Evolutionary conservation across 2,329 filamentous ascomycete species (phyloP).

Genomic region (Ophiostoma tasmaniense): DNA sequence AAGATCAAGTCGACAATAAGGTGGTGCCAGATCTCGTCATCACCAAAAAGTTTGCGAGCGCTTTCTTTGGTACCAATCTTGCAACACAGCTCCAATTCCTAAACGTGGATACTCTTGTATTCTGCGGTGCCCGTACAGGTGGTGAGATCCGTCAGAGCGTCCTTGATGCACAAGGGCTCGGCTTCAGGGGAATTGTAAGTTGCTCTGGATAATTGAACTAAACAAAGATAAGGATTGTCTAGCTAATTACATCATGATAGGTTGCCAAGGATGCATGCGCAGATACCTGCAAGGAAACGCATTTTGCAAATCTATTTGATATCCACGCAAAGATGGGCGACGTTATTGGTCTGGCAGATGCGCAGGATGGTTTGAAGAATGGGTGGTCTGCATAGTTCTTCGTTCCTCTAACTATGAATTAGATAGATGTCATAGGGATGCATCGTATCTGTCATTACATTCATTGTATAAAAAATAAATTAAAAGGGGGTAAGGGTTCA

Average conservation of each 20-base stretch:
- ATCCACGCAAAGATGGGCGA: slow-evolving; percentile 14
- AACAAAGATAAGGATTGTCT: background rate
- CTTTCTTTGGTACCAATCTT: slow-evolving; percentile 39
- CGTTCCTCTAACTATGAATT: background rate
- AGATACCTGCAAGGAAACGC: slow-evolving; percentile 15
- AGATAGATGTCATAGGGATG: too few species aligned
- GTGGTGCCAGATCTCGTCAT: slow-evolving; percentile 29
- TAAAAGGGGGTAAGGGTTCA: too few species aligned
- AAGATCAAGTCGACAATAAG: slow-evolving; percentile 21
- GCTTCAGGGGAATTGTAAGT: slow-evolving; percentile 37
- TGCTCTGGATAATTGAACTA: background rate
- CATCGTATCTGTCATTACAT: too few species aligned
- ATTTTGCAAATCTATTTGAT: slow-evolving; percentile 14
- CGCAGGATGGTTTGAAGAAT: background rate
- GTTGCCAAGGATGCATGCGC: slow-evolving; percentile 9
- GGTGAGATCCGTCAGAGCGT: slow-evolving; percentile 38
- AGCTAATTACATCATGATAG: background rate
- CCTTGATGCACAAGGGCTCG: slow-evolving; percentile 37
- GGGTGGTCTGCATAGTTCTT: background rate
- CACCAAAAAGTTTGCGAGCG: slow-evolving; percentile 36
- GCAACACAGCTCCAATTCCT: slow-evolving; percentile 31
- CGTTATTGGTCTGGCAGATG: slow-evolving; percentile 4
- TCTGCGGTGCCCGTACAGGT: slow-evolving; percentile 40
- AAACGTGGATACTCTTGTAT: slow-evolving; percentile 35
- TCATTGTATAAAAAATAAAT: too few species aligned